A percentile compares a stretch with the other conserved stretches of the same genome.
Evolutionary conservation across 2,329 filamentous ascomycete genomes (phyloP).

Genomic region (Escovopsis sp.): DNA sequence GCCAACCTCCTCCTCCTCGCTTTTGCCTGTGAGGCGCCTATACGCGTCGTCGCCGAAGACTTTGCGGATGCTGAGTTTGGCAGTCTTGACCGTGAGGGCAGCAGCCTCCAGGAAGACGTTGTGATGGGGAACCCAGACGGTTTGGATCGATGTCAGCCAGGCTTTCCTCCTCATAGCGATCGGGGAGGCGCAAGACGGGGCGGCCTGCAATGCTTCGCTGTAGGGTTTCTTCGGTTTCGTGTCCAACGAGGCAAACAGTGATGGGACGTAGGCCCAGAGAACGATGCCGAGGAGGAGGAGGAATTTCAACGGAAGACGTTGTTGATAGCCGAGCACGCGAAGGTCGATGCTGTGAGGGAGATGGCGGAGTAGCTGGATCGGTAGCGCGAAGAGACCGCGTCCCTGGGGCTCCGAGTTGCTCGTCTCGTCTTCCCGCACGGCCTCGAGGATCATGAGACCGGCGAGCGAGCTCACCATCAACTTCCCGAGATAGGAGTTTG

Average conservation of each 20-base stretch:
- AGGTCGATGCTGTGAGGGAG: slow-evolving; percentile 33
- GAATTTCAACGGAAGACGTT: slow-evolving; percentile 37
- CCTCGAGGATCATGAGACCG: slow-evolving; percentile 82
- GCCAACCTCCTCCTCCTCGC: slow-evolving; percentile 70
- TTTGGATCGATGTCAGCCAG: slow-evolving; percentile 87
- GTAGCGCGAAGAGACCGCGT: slow-evolving; percentile 50
- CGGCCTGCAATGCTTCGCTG: slow-evolving; percentile 29
- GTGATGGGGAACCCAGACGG: slow-evolving; percentile 78
- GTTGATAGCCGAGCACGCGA: slow-evolving; percentile 37
- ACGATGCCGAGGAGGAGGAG: slow-evolving; percentile 36
- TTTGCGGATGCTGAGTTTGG: slow-evolving; percentile 69
- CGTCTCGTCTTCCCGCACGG: slow-evolving; percentile 51
- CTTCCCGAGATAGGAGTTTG: slow-evolving; percentile 49
- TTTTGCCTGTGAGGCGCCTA: slow-evolving; percentile 63
- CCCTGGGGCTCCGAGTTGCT: slow-evolving; percentile 48
- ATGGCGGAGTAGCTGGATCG: slow-evolving; percentile 39
- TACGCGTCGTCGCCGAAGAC: slow-evolving; percentile 64
- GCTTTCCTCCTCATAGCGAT: slow-evolving; percentile 76
- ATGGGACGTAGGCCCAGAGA: slow-evolving; percentile 39
- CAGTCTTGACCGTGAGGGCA: slow-evolving; percentile 62
- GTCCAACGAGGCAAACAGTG: slow-evolving; percentile 27
- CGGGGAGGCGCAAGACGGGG: slow-evolving; percentile 62
- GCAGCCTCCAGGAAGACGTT: slow-evolving; percentile 75
- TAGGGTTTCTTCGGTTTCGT: slow-evolving; percentile 39
- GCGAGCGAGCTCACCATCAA: slow-evolving; percentile 88